A percentile compares a stretch with the other conserved stretches of the same genome.
These are phyloP conservation scores for Sporothrix sp. DNA, from an alignment of 2,329 filamentous ascomycete genomes.

Conservation along the genomic window DNA sequence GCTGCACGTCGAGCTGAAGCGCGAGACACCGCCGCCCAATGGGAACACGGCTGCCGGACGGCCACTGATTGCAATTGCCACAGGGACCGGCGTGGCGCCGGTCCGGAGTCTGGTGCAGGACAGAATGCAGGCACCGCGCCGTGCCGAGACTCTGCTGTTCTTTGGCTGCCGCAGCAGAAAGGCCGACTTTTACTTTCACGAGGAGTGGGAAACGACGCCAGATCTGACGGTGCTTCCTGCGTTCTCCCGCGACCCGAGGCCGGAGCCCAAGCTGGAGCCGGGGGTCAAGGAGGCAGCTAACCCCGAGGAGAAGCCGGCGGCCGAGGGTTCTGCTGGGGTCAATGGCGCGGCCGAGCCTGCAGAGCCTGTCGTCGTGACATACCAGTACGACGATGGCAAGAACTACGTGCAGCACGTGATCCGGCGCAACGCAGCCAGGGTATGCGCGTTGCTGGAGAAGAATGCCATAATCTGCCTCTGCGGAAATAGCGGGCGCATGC, in stretches of 20 bases:
- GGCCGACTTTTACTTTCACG: slow-evolving; percentile 71
- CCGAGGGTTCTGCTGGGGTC: background rate
- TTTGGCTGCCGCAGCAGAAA: slow-evolving; percentile 70
- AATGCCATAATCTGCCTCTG: slow-evolving; percentile 43
- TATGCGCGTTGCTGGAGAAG: slow-evolving; percentile 30
- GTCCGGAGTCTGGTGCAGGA: slow-evolving; percentile 74
- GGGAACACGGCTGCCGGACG: slow-evolving; percentile 29
- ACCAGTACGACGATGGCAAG: slow-evolving; percentile 28
- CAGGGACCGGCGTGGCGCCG: slow-evolving; percentile 80
- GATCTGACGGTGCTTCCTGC: slow-evolving; percentile 32
- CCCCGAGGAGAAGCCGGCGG: background rate
- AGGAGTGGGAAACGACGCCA: slow-evolving; percentile 54
- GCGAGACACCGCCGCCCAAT: slow-evolving; percentile 36
- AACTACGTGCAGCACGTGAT: slow-evolving; percentile 49
- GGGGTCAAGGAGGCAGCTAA: background rate
- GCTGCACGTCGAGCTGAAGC: slow-evolving; percentile 51
- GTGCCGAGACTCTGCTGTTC: slow-evolving; percentile 49
- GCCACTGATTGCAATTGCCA: slow-evolving; percentile 68
- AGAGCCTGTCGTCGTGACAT: background rate
- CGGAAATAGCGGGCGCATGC: slow-evolving; percentile 50
- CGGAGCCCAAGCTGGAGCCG: background rate
- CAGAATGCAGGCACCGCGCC: slow-evolving; percentile 33
- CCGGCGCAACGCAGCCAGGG: slow-evolving; percentile 30
- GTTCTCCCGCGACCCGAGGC: slow-evolving; percentile 36
- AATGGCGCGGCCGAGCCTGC: background rate